phyloP scores from a whole-genome alignment of 78 protist species.

The Dictyostelium capitatum region DNA sequence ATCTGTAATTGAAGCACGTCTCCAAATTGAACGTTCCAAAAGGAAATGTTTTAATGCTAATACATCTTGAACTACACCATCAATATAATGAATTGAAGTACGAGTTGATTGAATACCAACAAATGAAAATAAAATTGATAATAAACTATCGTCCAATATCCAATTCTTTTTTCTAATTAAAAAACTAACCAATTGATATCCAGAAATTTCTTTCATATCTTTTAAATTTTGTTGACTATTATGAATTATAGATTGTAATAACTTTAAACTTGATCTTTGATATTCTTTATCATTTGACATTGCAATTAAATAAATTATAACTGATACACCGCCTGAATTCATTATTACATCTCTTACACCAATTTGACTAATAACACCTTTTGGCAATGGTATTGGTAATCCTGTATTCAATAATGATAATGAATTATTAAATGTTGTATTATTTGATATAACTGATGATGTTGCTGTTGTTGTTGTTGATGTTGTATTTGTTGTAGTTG shows the following conservation, averaged over 20 bases:
- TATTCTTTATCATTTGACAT: slow-evolving; percentile 56
- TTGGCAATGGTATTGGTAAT: slow-evolving; percentile 52
- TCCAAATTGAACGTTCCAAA: slow-evolving; percentile 76
- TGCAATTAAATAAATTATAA: slow-evolving; percentile 59
- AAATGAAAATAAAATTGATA: slow-evolving; percentile 60
- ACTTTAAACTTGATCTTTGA: slow-evolving; percentile 31
- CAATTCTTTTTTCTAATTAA: slow-evolving; percentile 57
- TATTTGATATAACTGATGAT: neutral
- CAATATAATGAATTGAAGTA: slow-evolving; percentile 47
- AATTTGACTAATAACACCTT: slow-evolving; percentile 64
- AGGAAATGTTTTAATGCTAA: slow-evolving; percentile 70
- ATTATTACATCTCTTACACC: slow-evolving; percentile 51
- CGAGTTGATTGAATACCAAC: slow-evolving; percentile 62
- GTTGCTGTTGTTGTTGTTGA: neutral
- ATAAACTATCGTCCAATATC: slow-evolving; percentile 41
- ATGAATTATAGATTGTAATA: slow-evolving; percentile 42
- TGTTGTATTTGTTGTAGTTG: too few relatives aligned
- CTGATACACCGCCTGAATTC: slow-evolving; percentile 75
- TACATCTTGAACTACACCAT: slow-evolving; percentile 71
- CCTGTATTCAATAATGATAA: slow-evolving; percentile 53
- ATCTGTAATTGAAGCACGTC: slow-evolving; percentile 47
- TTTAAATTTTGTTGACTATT: slow-evolving; percentile 40
- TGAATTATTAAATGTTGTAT: slow-evolving; percentile 14
- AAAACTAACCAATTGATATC: slow-evolving; percentile 67
- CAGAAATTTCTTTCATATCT: slow-evolving; percentile 79